Evolutionary conservation across 1,139 yeast species (phyloP), one percentile per base, ranked within the genome.

Genomic region (Yamadazyma triangularis): DNA sequence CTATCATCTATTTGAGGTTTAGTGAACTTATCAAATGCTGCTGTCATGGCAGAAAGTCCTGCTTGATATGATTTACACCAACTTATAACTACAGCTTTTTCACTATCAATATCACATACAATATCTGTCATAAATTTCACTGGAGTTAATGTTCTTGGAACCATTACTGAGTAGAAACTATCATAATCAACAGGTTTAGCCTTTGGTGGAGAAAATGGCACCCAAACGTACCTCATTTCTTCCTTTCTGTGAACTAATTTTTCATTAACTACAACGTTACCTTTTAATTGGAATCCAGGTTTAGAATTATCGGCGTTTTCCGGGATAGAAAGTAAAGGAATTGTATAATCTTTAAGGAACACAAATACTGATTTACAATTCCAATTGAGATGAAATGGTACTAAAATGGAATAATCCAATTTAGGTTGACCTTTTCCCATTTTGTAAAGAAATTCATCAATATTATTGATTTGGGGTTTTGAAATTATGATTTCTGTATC

Each of bases 1-100:
- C 95, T 84, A 14, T 88, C 89, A 52, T 91, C 97, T 11, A 84
- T 64, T 9, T 78, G 80, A 0, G 88, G 86, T 42, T 79, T 82
- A 30, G 70, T 79, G 71, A 60, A 77, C 56, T 61, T 84, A 52
- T 47, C 81, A 41, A 59, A 77, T 57, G 57, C 73, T 39, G 45
- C 47, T 37, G 50, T 50, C 26, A 47, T 58, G 4, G 66, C 54
- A 56, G 54, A 58, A 10, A 69, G 35, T 3, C 64, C 65, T 2
- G 73, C 57, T 34, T 50, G 65, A 36, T 66, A 66, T 0, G 73
- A 53, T 38, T 66, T 68, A 35, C 69, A 58, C 73, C 73, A 69
- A 23, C 64, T 59, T 2, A 69, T 39, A 35, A 60, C 54, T 38
- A 72, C 69, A 4, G 74, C 60, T 27, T 62, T 42, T 15, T 63